phyloP scores from a whole-genome alignment of 768 basidiomycete genomes.

The Lyophyllum atratum region DNA sequence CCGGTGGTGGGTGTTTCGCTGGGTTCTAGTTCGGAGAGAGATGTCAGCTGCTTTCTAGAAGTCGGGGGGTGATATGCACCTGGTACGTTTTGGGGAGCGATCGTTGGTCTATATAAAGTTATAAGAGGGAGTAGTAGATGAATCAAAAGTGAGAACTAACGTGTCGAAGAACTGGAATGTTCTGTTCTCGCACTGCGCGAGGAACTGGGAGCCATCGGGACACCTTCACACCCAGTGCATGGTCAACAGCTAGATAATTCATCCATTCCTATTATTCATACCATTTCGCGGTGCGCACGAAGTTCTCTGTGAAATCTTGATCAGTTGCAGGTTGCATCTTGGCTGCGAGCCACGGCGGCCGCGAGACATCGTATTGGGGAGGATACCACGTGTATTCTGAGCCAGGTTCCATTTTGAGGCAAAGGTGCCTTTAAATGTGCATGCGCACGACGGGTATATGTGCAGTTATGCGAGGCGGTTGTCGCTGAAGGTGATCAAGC shows the following conservation, averaged over 20 bases:
- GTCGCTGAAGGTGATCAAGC: too few species aligned
- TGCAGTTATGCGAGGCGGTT: not conserved
- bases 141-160: constrained; percentile 35
- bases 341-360: constrained; percentile 16
- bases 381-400: constrained; percentile 15
- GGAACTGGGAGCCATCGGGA: constrained; percentile 67
- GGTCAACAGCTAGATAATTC: not conserved
- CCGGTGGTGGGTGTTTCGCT: constrained; percentile 2
- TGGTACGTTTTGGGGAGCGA: not conserved
- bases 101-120: not conserved
- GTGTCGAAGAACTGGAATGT: constrained; percentile 54
- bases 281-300: constrained; percentile 61
- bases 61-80: not conserved
- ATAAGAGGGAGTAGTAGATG: not conserved
- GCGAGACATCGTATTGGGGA: constrained; percentile 23
- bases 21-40: not conserved
- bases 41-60: not conserved
- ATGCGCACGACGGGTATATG: too few species aligned
- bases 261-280: constrained; percentile 20
- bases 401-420: not conserved
- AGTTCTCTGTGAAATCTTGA: constrained; percentile 38
- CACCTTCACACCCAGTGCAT: constrained; percentile 47
- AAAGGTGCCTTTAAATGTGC: too few species aligned
- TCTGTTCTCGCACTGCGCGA: constrained; percentile 74
- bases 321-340: constrained; percentile 21